Conservation (phyloP, 1,139 yeast species). For the Yarrowia galli region DNA sequence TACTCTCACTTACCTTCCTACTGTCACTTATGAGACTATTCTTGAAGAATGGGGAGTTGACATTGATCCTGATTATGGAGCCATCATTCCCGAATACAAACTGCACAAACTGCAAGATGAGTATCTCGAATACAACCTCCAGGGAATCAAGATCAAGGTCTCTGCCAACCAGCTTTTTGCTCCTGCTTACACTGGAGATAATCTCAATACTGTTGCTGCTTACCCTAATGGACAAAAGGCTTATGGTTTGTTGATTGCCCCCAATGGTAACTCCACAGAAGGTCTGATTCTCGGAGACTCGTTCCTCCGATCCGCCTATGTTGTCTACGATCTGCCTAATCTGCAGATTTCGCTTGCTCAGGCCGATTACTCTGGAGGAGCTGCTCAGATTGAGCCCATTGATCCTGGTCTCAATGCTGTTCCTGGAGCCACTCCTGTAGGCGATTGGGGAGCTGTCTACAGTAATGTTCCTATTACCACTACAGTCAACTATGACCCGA, state of each 20-base stretch:
- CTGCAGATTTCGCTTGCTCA: conserved; percentile 72
- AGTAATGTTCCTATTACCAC: conserved; percentile 3
- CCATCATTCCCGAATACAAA: conserved; percentile 31
- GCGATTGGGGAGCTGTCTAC: conserved; percentile 4
- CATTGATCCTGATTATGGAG: conserved; percentile 36
- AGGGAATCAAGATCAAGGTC: conserved; percentile 47
- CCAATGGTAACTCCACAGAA: conserved; percentile 44
- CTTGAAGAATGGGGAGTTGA: conserved; percentile 46
- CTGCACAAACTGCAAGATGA: conserved; percentile 42
- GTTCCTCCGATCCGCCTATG: conserved; percentile 75
- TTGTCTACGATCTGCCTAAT: conserved; percentile 77
- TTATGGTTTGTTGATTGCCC: conserved; percentile 48
- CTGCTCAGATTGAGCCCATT: conserved; percentile 9
- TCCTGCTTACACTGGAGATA: conserved; percentile 31
- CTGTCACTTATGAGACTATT: conserved; percentile 35
- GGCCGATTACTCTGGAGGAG: conserved; percentile 49
- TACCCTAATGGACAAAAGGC: conserved; percentile 40
- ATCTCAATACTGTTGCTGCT: not conserved
- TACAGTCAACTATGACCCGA: not conserved
- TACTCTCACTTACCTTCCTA: conserved; percentile 63
- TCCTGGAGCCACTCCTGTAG: conserved; percentile 22
- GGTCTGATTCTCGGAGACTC: conserved; percentile 72
- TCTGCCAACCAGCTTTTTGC: conserved; percentile 46
- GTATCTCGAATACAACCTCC: conserved; percentile 46
- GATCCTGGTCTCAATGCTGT: conserved; percentile 23